These are phyloP conservation scores for Diaporthe aspalathi DNA, from an alignment of 2,329 filamentous ascomycete genomes.

Conservation along the genomic window DNA sequence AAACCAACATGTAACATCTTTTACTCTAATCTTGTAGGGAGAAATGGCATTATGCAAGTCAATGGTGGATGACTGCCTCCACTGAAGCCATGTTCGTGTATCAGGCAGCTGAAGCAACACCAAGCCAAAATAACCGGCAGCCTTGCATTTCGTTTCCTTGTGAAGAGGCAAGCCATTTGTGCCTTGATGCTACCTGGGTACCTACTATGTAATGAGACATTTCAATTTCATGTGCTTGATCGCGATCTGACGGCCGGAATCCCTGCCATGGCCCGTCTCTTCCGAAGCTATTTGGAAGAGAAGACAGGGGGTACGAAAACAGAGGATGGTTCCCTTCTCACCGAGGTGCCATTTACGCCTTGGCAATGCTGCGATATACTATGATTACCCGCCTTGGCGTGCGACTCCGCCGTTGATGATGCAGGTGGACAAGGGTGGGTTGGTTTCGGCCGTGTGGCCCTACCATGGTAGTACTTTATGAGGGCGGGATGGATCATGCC, in stretches of 20 bases:
- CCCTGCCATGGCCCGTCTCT: neutral
- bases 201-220: neutral
- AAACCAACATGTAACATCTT: neutral
- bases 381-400: neutral
- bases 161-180: neutral
- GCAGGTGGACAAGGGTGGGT: neutral
- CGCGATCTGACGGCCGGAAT: neutral
- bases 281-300: neutral
- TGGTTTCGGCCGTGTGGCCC: too few relatives aligned
- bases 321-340: too few relatives aligned
- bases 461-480: neutral
- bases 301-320: too few relatives aligned
- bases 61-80: neutral
- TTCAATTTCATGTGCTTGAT: neutral
- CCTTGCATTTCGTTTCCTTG: neutral
- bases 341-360: neutral
- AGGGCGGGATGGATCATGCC: neutral
- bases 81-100: neutral
- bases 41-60: neutral
- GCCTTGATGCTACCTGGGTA: neutral
- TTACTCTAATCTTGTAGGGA: neutral
- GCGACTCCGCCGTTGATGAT: too few relatives aligned
- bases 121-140: neutral
- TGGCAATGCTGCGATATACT: neutral
- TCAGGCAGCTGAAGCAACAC: neutral